Conservation (phyloP, 345 rosid species). For the Aquilaria malaccensis region DNA sequence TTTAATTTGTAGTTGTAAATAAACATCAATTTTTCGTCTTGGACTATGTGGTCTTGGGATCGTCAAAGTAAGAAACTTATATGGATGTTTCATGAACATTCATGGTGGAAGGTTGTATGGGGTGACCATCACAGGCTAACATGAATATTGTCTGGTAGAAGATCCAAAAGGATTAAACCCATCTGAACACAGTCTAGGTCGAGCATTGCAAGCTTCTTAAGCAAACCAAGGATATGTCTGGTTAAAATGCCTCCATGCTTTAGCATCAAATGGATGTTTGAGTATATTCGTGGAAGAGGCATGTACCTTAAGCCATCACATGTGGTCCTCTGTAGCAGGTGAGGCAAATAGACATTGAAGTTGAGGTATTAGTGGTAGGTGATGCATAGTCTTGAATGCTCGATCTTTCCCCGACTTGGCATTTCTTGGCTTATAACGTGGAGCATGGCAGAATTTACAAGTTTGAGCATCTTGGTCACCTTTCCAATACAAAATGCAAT, state of each 20-base stretch:
- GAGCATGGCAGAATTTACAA: too few relatives aligned
- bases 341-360: neutral
- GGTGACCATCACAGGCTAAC: neutral
- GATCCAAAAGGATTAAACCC: neutral
- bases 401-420: too few relatives aligned
- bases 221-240: neutral
- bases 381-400: too few relatives aligned
- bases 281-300: too few relatives aligned
- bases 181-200: neutral
- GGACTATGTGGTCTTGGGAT: too few relatives aligned
- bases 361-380: too few relatives aligned
- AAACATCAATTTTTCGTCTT: too few relatives aligned
- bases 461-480: too few relatives aligned
- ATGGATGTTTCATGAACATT: neutral
- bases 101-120: neutral
- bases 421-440: too few relatives aligned
- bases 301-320: neutral
- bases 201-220: neutral
- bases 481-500: too few relatives aligned
- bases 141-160: neutral
- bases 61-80: too few relatives aligned
- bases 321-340: neutral
- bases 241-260: slow-evolving; percentile 2
- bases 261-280: neutral
- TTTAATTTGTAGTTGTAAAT: too few relatives aligned